A percentile compares a stretch with the other conserved stretches of the same genome.
Evolutionary conservation across 2,329 filamentous ascomycete species (phyloP).

Genomic region (Chrysosporium queenslandicum): DNA sequence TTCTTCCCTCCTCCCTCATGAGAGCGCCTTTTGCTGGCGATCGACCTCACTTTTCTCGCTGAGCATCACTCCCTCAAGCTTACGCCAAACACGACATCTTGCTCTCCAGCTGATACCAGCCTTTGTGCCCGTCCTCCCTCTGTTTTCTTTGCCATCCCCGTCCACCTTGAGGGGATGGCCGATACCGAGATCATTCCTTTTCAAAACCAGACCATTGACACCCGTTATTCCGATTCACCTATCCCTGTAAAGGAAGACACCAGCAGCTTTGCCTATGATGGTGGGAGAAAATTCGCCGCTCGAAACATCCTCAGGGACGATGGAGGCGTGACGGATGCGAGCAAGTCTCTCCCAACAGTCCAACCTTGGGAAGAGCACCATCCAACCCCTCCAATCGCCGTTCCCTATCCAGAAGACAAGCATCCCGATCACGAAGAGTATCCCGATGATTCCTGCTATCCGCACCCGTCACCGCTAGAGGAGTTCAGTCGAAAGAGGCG

Average conservation of each 20-base stretch:
- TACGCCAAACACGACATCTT: neutral
- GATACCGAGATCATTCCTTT: conserved; percentile 12
- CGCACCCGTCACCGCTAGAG: conserved; percentile 32
- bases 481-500: conserved; percentile 33
- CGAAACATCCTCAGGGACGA: neutral
- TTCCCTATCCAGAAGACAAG: conserved; percentile 34
- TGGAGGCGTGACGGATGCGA: neutral
- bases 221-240: conserved; percentile 9
- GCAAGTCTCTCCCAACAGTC: neutral
- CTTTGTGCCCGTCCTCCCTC: neutral
- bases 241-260: neutral
- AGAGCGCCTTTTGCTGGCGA: neutral
- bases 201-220: conserved; percentile 10
- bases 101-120: neutral
- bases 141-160: conserved; percentile 8
- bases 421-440: conserved; percentile 19
- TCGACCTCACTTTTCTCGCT: neutral
- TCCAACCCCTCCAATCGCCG: conserved; percentile 26
- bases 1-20: neutral
- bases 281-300: conserved; percentile 3
- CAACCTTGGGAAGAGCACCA: conserved; percentile 9
- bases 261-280: conserved; percentile 1
- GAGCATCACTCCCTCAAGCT: neutral
- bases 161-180: conserved; percentile 14
- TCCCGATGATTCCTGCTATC: conserved; percentile 23